Base-by-base conservation (phyloP, 805 yeast genomes). In the Clavispora vitiphila region DNA sequence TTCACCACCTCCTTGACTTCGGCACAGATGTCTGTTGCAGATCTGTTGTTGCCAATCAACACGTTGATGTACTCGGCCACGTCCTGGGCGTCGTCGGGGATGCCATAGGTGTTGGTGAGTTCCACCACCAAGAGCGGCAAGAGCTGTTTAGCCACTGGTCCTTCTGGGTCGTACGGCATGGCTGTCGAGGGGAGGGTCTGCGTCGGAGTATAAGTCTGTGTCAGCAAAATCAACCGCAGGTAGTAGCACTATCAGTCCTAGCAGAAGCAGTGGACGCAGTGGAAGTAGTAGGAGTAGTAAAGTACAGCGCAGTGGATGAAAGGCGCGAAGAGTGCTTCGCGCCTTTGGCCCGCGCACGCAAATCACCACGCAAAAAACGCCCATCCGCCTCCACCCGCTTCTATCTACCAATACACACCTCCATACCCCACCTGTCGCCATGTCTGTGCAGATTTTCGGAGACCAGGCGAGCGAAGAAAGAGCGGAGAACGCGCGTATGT, bases 401-500 rank as follows among this genome's bases (percentile, higher is more conserved):
- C 5, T 6, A 10, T 27, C 18, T 15, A 8, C 18, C 18, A n/a
- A n/a, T n/a, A n/a, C n/a, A n/a, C n/a, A n/a, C n/a, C n/a, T n/a
- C n/a, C n/a, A 9, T 14, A 10, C 18, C 35, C 20, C 16, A 30
- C 30, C 19, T 25, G 35, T 19, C 25, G 36, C 30, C 39, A 68
- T 69, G 95, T 82, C 90, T 53, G 96, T 90, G 47, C 91, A 90
- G 55, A 90, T 91, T 60, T 88, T 93, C 68, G 95, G 96, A 48
- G 98, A 93, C 62, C 96, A 91, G 65, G 98, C 91, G 41, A 85
- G 93, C 5, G 99, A 91, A 67, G 99, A 91, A 69, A 80, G 97
- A 58, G 99, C 93, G 35, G 99, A 93, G 66, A 90, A 91, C 67
- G 99, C 99, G 40, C 89, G 99, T 72, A 74, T 91, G 71, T 86